Conservation (phyloP, 2,329 filamentous ascomycete species). For the Pestalotiopsis sp. region DNA sequence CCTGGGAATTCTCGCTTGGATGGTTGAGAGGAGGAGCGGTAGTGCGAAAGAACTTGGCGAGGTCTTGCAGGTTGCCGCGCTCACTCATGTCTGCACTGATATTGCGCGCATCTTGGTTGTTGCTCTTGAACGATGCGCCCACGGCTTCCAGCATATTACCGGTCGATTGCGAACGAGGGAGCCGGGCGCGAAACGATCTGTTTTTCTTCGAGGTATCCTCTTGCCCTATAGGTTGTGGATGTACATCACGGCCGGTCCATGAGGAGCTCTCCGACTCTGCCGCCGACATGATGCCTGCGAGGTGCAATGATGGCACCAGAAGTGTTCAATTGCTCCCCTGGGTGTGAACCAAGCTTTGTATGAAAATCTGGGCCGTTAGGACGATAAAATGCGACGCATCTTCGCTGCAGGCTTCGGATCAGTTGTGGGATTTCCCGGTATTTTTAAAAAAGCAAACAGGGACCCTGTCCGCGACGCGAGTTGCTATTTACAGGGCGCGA, state of each 20-base stretch:
- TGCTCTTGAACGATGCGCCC: slow-evolving; percentile 5
- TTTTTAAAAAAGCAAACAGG: not conserved
- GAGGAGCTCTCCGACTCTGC: not conserved
- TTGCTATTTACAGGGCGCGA: not conserved
- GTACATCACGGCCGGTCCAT: not conserved
- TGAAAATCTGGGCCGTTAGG: not conserved
- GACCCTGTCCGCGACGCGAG: not conserved
- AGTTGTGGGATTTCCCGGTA: not conserved
- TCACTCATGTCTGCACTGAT: slow-evolving; percentile 17
- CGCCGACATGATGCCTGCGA: not conserved
- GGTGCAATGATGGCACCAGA: not conserved
- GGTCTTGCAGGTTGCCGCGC: slow-evolving; percentile 21
- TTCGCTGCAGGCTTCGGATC: not conserved
- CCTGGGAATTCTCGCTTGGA: slow-evolving; percentile 20
- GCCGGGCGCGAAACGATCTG: slow-evolving; percentile 16
- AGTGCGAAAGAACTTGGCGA: slow-evolving; percentile 25
- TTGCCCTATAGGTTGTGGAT: not conserved
- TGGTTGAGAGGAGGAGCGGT: slow-evolving; percentile 23
- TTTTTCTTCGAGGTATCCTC: slow-evolving; percentile 10
- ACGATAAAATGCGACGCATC: not conserved
- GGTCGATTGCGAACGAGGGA: slow-evolving; percentile 30
- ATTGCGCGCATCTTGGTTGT: slow-evolving; percentile 18
- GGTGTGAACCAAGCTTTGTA: not conserved
- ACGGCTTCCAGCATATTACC: slow-evolving; percentile 27
- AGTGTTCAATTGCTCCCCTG: not conserved